Evolutionary conservation across 495 filamentous ascomycete genomes (phyloP), one percentile per base, ranked within the genome.

Genomic region (Achaetomiella virescens): DNA sequence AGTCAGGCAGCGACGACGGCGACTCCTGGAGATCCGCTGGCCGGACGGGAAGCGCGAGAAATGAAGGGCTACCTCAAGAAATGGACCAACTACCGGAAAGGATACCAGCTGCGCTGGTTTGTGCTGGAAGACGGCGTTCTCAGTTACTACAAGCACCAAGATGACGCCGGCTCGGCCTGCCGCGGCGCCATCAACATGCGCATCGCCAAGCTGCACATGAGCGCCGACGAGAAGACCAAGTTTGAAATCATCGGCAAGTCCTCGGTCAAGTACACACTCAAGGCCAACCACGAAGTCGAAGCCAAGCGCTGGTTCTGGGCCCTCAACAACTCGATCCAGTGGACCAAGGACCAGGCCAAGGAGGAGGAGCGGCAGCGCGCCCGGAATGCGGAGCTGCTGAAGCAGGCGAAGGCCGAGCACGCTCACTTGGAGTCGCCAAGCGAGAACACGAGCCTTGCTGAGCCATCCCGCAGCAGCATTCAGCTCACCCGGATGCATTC

Each of bases 41-140:
- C 84, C 41, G 84, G 86, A 8, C 93, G 91, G 60, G 93, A 98
- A 57, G 84, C 86, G 10, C 82, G 91, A 42, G 93, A 97, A 69
- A 97, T 97, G 90, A 96, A 91, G 72, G 93, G 93, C 9, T 98
- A 97, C 68, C 75, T 98, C 54, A 96, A 96, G 70, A 98, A 98
- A 66, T 98, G 93, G 93, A 97, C 93, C 20, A 98, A 98, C 63
- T 98, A 98, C 68, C 90, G 91, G 9, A 89, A 84, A 64, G 93
- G 93, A 4, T 97, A 93, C 73, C 96, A 98, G 72, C 72, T 98
- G 49, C 81, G 93, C 45, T 98, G 92, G 91, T 98, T 98, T 70
- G 95, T 97, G 0, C 79, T 98, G 21, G 93, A 98, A 63, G 95
- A 97, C 66, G 93, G 93, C 15, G 95, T 98, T 17, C 70, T 98